Conservation (phyloP, 2,329 filamentous ascomycete species). For the Venturiaceae sp. region DNA sequence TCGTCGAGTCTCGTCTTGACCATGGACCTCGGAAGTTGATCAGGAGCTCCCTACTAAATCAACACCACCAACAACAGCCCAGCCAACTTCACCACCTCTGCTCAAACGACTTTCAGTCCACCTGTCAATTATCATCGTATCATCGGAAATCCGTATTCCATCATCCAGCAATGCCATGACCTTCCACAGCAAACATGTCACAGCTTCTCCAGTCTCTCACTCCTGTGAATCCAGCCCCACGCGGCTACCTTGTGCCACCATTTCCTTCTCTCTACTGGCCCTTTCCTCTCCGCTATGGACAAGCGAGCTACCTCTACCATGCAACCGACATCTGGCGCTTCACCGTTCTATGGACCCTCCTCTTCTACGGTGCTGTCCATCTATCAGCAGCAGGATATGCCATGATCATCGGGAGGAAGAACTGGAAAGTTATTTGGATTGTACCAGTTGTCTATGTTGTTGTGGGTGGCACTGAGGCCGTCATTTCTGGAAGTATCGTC, state of each 20-base stretch:
- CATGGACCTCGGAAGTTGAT: neutral
- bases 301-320: constrained; percentile 59
- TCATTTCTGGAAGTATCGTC: constrained; percentile 72
- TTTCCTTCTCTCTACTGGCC: constrained; percentile 83
- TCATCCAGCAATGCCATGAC: neutral
- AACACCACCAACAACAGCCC: neutral
- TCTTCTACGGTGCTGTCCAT: constrained; percentile 69
- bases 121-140: neutral
- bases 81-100: neutral
- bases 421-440: constrained; percentile 54
- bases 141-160: no score
- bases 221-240: constrained; percentile 22
- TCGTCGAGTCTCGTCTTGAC: neutral
- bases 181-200: neutral
- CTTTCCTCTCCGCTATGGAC: constrained; percentile 42
- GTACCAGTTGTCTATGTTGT: constrained; percentile 62
- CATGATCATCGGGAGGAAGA: constrained; percentile 55
- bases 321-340: constrained; percentile 76
- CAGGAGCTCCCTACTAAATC: neutral
- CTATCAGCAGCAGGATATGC: constrained; percentile 62
- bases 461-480: constrained; percentile 64
- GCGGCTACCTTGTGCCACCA: constrained; percentile 55
- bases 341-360: constrained; percentile 76
- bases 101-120: no score
- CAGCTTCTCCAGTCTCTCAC: constrained; percentile 26